A percentile compares a stretch with the other conserved stretches of the same genome.
Evolutionary conservation across 2,329 filamentous ascomycete genomes (phyloP).

Genomic region (Paecilomyces formosus): DNA sequence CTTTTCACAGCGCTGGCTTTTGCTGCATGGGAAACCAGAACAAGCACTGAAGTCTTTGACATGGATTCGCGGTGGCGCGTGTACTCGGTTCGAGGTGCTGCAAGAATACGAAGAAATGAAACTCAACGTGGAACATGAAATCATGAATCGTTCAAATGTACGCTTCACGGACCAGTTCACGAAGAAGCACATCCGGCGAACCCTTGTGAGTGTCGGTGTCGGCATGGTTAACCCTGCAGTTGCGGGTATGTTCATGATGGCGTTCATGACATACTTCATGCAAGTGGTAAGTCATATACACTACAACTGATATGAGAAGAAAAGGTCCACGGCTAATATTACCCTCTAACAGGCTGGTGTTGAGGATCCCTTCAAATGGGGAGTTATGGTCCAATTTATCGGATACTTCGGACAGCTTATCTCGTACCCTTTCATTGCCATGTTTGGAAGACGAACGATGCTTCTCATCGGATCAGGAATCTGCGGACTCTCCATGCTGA

Average conservation of each 20-base stretch:
- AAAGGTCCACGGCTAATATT: background rate
- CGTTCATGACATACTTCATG: background rate
- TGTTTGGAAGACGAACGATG: background rate
- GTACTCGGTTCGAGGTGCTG: constrained; percentile 9
- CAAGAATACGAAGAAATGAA: constrained; percentile 13
- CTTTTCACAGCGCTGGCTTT: constrained; percentile 7
- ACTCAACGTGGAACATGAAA: background rate
- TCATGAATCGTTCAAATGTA: background rate
- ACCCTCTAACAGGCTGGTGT: background rate
- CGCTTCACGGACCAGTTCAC: background rate
- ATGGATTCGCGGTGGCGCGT: constrained; percentile 7
- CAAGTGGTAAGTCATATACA: background rate
- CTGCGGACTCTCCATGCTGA: background rate
- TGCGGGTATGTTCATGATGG: background rate
- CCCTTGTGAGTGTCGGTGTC: background rate
- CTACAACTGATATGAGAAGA: background rate
- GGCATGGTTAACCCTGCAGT: background rate
- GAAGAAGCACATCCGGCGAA: background rate
- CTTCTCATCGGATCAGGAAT: background rate
- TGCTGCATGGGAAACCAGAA: constrained; percentile 10
- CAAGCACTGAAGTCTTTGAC: constrained; percentile 11
- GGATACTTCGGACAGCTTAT: background rate
- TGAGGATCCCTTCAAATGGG: background rate
- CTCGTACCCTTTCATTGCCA: background rate
- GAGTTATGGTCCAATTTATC: background rate